Base-by-base conservation (phyloP, 345 rosid genomes). In the Eucalyptus cloeziana region DNA sequence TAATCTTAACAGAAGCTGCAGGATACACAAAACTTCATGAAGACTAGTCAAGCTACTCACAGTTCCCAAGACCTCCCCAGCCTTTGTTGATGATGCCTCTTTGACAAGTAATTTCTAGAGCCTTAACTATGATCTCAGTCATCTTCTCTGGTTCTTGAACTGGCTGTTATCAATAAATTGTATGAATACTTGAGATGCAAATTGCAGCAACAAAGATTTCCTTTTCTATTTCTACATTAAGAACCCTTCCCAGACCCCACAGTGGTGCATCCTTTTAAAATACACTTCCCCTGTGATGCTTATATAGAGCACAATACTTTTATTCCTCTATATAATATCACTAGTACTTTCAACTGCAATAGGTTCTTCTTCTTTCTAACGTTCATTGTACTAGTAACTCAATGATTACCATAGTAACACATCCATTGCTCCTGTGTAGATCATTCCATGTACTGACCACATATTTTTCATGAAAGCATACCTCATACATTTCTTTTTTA, bases 71-170 rank as follows among this genome's bases (percentile, higher is more conserved):
- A 88, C 97, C 97, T 81, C 96, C 95, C 97, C 97, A 95, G 80
- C 97, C 97, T 91, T 92, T 95, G 92, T 92, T 95, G 54, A 95
- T 93, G 92, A 95, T 93, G 90, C 96, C 97, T 92, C 97, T 94
- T 90, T 94, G 95, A 54, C 91, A 54, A 86, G 97, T 95, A 43
- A 21, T 89, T 89, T 93, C 94, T 89, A 94, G 91, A 88, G 96
- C 97, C 50, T 87, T 60, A 33, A 95, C 93, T 89, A 95, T 94
- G 85, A 90, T 92, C 87, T 93, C 92, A 52, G 97, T 95, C 97
- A 95, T 92, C 92, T 90, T 92, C 91, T 90, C 92, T 58, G 96
- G 96, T 90, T 95, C 90, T 93, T 92, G 92, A 92, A 95, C 92
- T 51, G 96, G 97, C 97, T 95, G 93, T 89, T 76, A 67, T 80